A percentile compares a stretch with the other conserved stretches of the same genome.
phyloP scores from a whole-genome alignment of 306 rosid genomes.

The Pueraria montana region DNA sequence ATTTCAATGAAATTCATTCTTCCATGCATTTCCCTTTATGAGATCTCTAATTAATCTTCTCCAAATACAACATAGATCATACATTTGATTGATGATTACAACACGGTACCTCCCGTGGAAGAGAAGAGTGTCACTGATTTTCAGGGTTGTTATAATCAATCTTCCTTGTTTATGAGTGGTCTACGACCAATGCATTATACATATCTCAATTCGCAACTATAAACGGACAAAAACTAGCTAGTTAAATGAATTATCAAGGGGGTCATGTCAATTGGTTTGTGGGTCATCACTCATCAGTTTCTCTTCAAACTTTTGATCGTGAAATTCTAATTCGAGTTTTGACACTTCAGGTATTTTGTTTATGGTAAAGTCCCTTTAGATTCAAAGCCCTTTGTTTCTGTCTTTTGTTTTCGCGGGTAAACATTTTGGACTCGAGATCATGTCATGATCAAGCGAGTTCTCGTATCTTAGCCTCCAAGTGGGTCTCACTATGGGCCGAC shows the following conservation, averaged over 20 bases:
- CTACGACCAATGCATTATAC: neutral
- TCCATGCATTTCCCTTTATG: neutral
- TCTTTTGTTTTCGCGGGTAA: neutral
- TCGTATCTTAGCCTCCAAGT: conserved; percentile 39
- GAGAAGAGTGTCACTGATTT: neutral
- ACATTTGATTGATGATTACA: neutral
- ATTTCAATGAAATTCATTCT: neutral
- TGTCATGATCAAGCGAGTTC: conserved; percentile 24
- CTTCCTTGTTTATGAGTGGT: neutral
- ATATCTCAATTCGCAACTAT: neutral
- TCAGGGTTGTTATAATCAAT: neutral
- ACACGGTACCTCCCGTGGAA: neutral
- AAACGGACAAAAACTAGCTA: conserved; percentile 22
- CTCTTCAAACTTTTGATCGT: conserved; percentile 16
- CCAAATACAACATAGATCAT: neutral
- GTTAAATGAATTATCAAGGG: too few species aligned
- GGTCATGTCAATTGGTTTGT: conserved; percentile 51
- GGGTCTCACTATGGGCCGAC: conserved; percentile 48
- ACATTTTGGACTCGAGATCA: neutral
- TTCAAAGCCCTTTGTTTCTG: neutral
- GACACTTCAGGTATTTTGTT: neutral
- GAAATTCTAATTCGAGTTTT: neutral
- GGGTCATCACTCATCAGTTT: neutral
- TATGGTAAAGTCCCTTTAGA: conserved; percentile 26
- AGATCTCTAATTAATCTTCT: neutral